Conservation (phyloP, 1,284 basidiomycete genomes). For the Prillingera fragicola region DNA sequence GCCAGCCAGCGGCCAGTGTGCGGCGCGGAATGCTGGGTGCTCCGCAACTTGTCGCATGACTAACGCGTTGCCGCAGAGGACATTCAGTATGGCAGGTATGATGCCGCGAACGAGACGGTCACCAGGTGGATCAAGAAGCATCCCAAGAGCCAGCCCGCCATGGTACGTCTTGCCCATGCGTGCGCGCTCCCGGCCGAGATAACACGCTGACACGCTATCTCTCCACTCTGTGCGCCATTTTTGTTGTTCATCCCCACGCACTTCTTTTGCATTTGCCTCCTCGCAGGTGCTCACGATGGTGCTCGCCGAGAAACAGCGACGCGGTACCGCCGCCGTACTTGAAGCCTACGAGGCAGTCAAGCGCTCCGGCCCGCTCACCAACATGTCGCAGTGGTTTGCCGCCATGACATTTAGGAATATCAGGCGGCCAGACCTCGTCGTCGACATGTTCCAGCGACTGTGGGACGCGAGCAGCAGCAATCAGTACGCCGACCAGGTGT, state of each 20-base stretch:
- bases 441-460: conserved; percentile 26
- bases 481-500: conserved; percentile 36
- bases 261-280: neutral
- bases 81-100: conserved; percentile 21
- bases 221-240: no score
- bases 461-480: no score
- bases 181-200: no score
- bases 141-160: conserved; percentile 40
- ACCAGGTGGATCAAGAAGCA: conserved; percentile 36
- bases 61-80: no score
- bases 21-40: no score
- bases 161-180: conserved; percentile 12
- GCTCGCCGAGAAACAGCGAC: conserved; percentile 21
- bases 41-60: no score
- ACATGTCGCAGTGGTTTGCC: conserved; percentile 26
- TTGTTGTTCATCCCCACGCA: neutral
- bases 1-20: no score
- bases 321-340: conserved; percentile 16
- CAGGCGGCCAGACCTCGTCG: conserved; percentile 29
- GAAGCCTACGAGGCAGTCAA: conserved; percentile 22
- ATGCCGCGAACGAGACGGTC: conserved; percentile 24
- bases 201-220: no score
- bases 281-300: conserved; percentile 31
- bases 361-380: conserved; percentile 23
- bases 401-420: conserved; percentile 25